Conservation (phyloP, 1,284 basidiomycete species). For the Apiotrichum mycotoxinovorans region DNA sequence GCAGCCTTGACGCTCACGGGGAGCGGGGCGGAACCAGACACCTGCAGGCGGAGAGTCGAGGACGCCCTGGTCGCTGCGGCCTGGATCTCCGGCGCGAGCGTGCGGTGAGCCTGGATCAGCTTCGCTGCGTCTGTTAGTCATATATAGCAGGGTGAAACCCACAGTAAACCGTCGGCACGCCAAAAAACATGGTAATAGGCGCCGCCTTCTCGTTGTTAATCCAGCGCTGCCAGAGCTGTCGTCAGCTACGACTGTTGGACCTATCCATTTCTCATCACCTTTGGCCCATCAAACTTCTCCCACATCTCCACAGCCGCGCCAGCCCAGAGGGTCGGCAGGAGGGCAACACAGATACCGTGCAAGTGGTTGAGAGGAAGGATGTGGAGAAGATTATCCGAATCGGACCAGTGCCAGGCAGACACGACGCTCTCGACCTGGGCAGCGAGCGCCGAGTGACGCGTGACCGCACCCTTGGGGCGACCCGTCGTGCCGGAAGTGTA, state of each 20-base stretch:
- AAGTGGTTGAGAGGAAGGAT: slow-evolving; percentile 44
- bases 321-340: slow-evolving; percentile 41
- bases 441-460: slow-evolving; percentile 38
- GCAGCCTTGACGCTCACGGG: slow-evolving; percentile 39
- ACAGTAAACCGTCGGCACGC: slow-evolving; percentile 38
- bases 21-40: slow-evolving; percentile 44
- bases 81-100: slow-evolving; percentile 22
- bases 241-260: too few relatives aligned
- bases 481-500: slow-evolving; percentile 46
- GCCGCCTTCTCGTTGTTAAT: slow-evolving; percentile 26
- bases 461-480: slow-evolving; percentile 43
- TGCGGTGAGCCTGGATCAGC: slow-evolving; percentile 26
- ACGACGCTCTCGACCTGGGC: slow-evolving; percentile 36
- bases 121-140: slow-evolving; percentile 17
- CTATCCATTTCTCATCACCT: slow-evolving; percentile 18
- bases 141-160: neutral
- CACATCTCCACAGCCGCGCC: slow-evolving; percentile 45
- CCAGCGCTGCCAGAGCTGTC: slow-evolving; percentile 33
- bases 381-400: slow-evolving; percentile 31
- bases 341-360: slow-evolving; percentile 44
- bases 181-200: slow-evolving; percentile 38
- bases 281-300: slow-evolving; percentile 37
- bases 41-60: slow-evolving; percentile 36
- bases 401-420: slow-evolving; percentile 38
- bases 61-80: slow-evolving; percentile 30